Base-by-base conservation (phyloP, 228 moss, liverwort and hornwort genomes). In the Sphagnum fallax region DNA sequence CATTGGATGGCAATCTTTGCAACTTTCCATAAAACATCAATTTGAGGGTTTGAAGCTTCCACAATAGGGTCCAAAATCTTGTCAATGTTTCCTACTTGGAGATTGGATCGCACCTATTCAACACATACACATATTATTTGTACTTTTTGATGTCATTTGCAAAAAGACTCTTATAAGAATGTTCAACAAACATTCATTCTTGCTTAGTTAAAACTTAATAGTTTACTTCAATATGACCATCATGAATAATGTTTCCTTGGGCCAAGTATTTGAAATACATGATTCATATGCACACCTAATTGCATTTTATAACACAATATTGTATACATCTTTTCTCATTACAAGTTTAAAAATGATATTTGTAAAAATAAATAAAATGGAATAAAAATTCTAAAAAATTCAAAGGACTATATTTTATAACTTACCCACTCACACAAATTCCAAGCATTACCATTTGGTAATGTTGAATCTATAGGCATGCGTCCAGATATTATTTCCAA, bases 1-100 rank as follows among this genome's bases (percentile, higher is more conserved):
- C 80, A 76, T 13, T 72, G 57, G 72, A 80, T 76, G 50, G 73
- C 76, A 10, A 73, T 75, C 16, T 76, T 73, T 10, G 76, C 80
- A 53, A 76, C 73, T 32, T 62, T 73, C 80, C 80, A 80, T 62
- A 76, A 65, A 50, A 69, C 64, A 2, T 67, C 7, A 4, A 6
- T 13, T 13, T 70, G 66, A 58, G 50, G 70, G 7, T 47, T 16
- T 0, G 51, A 50, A 50, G 67, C 66, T 4, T 69, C 49, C 0
- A 80, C 61, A 7, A 50, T 61, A 57, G 60, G 61, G 67, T 76
- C 76, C 50, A 73, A 69, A 48, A 76, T 65, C 15, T 7, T 48
- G 15, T 73, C 76, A 7, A 80, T 49, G 4, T 71, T 48, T 52
- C 73, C 80, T n/a, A 5, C 15, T 4, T 53, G 10, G 0, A 76